Base-by-base conservation (phyloP, 192 early-diverging fungal species). In the Mortierella antarctica region DNA sequence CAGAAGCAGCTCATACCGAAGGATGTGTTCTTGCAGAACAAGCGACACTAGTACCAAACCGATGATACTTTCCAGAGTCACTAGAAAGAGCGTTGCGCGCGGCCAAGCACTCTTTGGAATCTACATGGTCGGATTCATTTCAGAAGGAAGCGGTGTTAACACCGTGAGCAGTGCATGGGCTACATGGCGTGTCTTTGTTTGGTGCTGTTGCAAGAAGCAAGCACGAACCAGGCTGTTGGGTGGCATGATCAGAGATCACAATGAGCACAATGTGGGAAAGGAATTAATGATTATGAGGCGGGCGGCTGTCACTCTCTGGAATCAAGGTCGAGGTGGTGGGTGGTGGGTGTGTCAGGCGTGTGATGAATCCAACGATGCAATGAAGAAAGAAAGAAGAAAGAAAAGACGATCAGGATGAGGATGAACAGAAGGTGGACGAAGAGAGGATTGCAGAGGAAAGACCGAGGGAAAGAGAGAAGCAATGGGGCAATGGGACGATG, bases 81-180 rank as follows among this genome's bases (percentile, higher is more conserved):
- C 70, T 31, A 72, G 9, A 13, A 58, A 7, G 18, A 80, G 48
- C 2, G 77, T 72, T 31, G 77, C 77, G 11, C 57, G 56, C 52
- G 77, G 77, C 70, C 77, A 80, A n/a, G 70, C 60, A 2, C 42
- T 71, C 77, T 80, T 39, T 15, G 42, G 20, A n/a, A 20, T 41
- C 15, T 8, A 40, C 5, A 23, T 62, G 20, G 54, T 62, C 41
- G 40, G 5, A 59, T 21, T 40, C 11, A 7, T 41, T 10, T 40
- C 57, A 20, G 10, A 31, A 31, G 31, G 31, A 31, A 3, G 31
- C 31, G 31, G 31, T 31, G 31, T 31, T 31, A 31, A 31, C 31
- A 31, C 31, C 31, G 3, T 31, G 31, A 31, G 31, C 3, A n/a
- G 31, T 31, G 31, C 31, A 31, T 31, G 31, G 31, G 31, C 3